phyloP scores from a whole-genome alignment of 2,329 filamentous ascomycete genomes.

The Neocatenulostroma microsporum region DNA sequence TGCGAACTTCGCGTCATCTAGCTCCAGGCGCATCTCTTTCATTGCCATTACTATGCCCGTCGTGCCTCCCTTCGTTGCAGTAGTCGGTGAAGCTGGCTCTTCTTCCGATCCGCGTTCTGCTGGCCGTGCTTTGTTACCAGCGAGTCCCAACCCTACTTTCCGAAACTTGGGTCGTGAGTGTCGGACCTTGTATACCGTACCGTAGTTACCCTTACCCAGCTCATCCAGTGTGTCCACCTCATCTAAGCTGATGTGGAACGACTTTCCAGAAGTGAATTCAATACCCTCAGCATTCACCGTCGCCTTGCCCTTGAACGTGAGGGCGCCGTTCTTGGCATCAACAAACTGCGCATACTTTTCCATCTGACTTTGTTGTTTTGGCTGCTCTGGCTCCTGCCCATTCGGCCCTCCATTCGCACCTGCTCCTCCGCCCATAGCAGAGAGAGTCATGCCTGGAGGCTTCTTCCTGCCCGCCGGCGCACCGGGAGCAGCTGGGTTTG shows the following conservation, averaged over 20 bases:
- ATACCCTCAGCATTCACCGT: slow-evolving; percentile 83
- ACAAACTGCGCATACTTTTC: slow-evolving; percentile 73
- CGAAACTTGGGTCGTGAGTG: slow-evolving; percentile 66
- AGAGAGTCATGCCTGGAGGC: slow-evolving; percentile 38
- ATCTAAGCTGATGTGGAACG: slow-evolving; percentile 89
- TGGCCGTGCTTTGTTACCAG: slow-evolving; percentile 47
- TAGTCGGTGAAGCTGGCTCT: slow-evolving; percentile 15
- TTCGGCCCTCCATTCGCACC: slow-evolving; percentile 14
- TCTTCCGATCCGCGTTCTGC: slow-evolving; percentile 15
- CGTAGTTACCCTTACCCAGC: slow-evolving; percentile 95
- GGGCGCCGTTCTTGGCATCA: slow-evolving; percentile 80
- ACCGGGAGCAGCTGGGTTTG: slow-evolving; percentile 31
- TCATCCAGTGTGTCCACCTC: slow-evolving; percentile 91
- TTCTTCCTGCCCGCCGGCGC: slow-evolving; percentile 31
- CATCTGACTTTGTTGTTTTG: slow-evolving; percentile 34
- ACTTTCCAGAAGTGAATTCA: slow-evolving; percentile 81
- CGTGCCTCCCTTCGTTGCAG: slow-evolving; percentile 33
- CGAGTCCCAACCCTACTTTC: slow-evolving; percentile 51
- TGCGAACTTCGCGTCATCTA: slow-evolving; percentile 93
- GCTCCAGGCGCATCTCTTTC: slow-evolving; percentile 94
- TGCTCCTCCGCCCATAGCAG: slow-evolving; percentile 34
- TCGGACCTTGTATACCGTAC: slow-evolving; percentile 92
- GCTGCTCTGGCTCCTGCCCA: slow-evolving; percentile 25
- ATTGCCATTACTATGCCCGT: slow-evolving; percentile 91
- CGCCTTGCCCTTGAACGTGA: slow-evolving; percentile 90